phyloP scores from a whole-genome alignment of 305 asterid species.

The Rubia tinctorum region DNA sequence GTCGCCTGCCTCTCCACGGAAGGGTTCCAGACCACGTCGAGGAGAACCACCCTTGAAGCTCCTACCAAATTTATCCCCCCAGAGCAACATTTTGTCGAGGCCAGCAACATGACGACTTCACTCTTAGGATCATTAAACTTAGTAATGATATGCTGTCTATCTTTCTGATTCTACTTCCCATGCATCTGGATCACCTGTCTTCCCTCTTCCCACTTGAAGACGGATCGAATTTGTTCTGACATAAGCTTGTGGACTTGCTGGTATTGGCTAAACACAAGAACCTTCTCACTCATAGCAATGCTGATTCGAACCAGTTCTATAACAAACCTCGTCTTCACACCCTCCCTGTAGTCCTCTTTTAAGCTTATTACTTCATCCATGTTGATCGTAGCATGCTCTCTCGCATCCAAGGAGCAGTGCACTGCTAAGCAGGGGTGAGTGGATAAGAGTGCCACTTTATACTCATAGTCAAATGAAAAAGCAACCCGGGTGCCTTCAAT shows the following conservation, averaged over 20 bases:
- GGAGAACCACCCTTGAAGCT: slow-evolving; percentile 55
- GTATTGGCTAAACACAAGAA: slow-evolving; percentile 60
- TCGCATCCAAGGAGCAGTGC: slow-evolving; percentile 16
- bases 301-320: slow-evolving; percentile 49
- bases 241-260: slow-evolving; percentile 35
- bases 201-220: slow-evolving; percentile 42
- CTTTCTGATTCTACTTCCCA: slow-evolving; percentile 44
- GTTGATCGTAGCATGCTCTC: slow-evolving; percentile 22
- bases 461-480: slow-evolving; percentile 34
- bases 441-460: slow-evolving; percentile 45
- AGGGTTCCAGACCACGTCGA: slow-evolving; percentile 82
- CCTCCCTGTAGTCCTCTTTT: no score
- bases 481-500: slow-evolving; percentile 17
- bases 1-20: slow-evolving; percentile 59
- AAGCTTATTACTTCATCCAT: slow-evolving; percentile 27
- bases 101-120: slow-evolving; percentile 51
- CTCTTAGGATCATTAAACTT: slow-evolving; percentile 44
- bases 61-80: slow-evolving; percentile 75
- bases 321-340: slow-evolving; percentile 52
- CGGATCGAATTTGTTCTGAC: slow-evolving; percentile 32
- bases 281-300: slow-evolving; percentile 39
- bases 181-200: slow-evolving; percentile 41
- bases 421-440: slow-evolving; percentile 55
- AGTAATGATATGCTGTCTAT: slow-evolving; percentile 43
- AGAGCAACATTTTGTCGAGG: slow-evolving; percentile 61